Conservation (phyloP, 805 yeast genomes). For the Wickerhamomyces queroliae region DNA sequence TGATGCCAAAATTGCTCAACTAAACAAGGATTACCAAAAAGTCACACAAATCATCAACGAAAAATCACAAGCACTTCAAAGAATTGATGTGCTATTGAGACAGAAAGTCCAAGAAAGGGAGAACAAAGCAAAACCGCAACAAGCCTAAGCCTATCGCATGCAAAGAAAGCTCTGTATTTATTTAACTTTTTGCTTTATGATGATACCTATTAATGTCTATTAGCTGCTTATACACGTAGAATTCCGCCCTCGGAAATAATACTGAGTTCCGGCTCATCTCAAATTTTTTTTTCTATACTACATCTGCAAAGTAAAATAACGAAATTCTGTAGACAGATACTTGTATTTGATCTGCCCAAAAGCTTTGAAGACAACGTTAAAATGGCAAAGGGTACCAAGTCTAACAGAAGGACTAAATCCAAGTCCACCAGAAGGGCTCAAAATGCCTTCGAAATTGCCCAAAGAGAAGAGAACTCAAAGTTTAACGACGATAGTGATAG, state of each 20-base stretch:
- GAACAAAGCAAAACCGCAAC: neutral
- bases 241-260: too few species aligned
- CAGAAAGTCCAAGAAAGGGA: conserved; percentile 42
- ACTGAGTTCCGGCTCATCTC: conserved; percentile 9
- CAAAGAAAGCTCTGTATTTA: too few species aligned
- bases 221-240: too few species aligned
- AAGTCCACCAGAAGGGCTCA: conserved; percentile 33
- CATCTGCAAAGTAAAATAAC: neutral
- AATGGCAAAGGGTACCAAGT: conserved; percentile 16
- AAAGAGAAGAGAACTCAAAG: conserved; percentile 29
- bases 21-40: conserved; percentile 67
- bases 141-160: too few species aligned
- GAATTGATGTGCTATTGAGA: conserved; percentile 54
- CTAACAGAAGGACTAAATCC: conserved; percentile 20
- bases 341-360: neutral
- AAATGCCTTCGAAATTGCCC: conserved; percentile 48
- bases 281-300: conserved; percentile 1
- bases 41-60: conserved; percentile 70
- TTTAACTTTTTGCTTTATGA: too few species aligned
- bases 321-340: conserved; percentile 2
- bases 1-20: conserved; percentile 63
- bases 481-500: conserved; percentile 27
- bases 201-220: too few species aligned
- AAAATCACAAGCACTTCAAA: conserved; percentile 59
- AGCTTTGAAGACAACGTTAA: neutral